Conservation (phyloP, 805 yeast genomes). For the Saturnispora saitoi region DNA sequence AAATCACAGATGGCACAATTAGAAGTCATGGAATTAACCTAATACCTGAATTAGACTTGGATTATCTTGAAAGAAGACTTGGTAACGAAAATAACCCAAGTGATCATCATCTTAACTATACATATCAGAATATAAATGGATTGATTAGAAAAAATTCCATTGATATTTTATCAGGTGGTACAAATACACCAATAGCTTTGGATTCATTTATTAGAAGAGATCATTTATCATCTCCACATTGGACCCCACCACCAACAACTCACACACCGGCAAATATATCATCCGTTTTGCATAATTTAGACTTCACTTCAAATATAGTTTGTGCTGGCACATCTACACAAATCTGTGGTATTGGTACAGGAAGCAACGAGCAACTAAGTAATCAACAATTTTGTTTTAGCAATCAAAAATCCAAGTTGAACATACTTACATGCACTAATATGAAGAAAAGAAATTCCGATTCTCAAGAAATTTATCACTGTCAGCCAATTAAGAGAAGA, state of each 20-base stretch:
- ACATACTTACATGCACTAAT: not conserved
- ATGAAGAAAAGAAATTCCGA: not conserved
- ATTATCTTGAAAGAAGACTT: not conserved
- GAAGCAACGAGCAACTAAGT: not conserved
- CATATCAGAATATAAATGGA: conserved; percentile 2
- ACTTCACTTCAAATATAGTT: not conserved
- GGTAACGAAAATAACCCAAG: not conserved
- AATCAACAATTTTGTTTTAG: too few relatives aligned
- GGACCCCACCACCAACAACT: conserved; percentile 4
- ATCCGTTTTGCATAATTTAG: not conserved
- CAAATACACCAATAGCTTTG: not conserved
- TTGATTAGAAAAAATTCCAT: conserved; percentile 2
- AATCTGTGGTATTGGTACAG: not conserved
- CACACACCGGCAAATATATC: not conserved
- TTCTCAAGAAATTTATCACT: not conserved
- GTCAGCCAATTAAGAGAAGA: conserved; percentile 1
- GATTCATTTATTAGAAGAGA: not conserved
- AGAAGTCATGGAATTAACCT: conserved; percentile 1
- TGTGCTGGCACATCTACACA: not conserved
- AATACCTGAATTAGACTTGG: conserved; percentile 2
- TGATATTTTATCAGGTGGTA: not conserved
- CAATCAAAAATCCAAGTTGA: not conserved
- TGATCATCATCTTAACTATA: not conserved
- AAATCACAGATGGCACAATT: not conserved
- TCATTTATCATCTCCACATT: not conserved